Evolutionary conservation across 805 yeast genomes (phyloP).

Genomic region (Metschnikowia gelsemii): DNA sequence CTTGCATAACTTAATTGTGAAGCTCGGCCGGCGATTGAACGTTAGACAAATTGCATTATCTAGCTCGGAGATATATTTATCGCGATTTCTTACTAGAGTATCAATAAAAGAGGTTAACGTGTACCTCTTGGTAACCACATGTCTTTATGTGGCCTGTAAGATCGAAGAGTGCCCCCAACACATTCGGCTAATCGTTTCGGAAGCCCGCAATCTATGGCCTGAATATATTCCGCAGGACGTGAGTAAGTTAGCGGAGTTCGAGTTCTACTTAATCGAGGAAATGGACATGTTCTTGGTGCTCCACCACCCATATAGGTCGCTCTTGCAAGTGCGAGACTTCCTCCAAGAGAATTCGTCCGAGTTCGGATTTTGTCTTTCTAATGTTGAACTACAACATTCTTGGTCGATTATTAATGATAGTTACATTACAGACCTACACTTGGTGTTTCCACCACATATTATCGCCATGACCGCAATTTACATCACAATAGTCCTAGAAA

Average conservation of each 20-base stretch:
- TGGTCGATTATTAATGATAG: slow-evolving; percentile 93
- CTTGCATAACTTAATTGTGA: slow-evolving; percentile 70
- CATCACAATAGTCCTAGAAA: slow-evolving; percentile 63
- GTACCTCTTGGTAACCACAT: slow-evolving; percentile 77
- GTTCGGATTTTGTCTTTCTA: slow-evolving; percentile 40
- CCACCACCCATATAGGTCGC: slow-evolving; percentile 71
- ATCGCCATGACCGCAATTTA: slow-evolving; percentile 82
- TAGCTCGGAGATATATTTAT: slow-evolving; percentile 82
- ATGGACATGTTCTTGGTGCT: slow-evolving; percentile 68
- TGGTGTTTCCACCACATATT: slow-evolving; percentile 85
- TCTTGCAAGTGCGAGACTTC: slow-evolving; percentile 51
- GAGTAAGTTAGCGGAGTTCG: slow-evolving; percentile 91
- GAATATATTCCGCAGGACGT: slow-evolving; percentile 90
- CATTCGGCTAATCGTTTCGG: slow-evolving; percentile 75
- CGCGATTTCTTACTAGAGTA: slow-evolving; percentile 72
- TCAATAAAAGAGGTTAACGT: slow-evolving; percentile 79
- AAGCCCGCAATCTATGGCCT: slow-evolving; percentile 91
- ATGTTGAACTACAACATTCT: slow-evolving; percentile 74
- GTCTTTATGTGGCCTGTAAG: slow-evolving; percentile 87
- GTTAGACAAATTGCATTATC: slow-evolving; percentile 82
- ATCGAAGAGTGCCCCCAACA: slow-evolving; percentile 96
- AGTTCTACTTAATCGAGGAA: slow-evolving; percentile 89
- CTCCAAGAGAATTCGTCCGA: slow-evolving; percentile 31
- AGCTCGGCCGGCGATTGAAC: slow-evolving; percentile 74
- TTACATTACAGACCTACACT: slow-evolving; percentile 80